Base-by-base conservation (phyloP, 2,329 filamentous ascomycete genomes). In the Juglanconis oblonga region DNA sequence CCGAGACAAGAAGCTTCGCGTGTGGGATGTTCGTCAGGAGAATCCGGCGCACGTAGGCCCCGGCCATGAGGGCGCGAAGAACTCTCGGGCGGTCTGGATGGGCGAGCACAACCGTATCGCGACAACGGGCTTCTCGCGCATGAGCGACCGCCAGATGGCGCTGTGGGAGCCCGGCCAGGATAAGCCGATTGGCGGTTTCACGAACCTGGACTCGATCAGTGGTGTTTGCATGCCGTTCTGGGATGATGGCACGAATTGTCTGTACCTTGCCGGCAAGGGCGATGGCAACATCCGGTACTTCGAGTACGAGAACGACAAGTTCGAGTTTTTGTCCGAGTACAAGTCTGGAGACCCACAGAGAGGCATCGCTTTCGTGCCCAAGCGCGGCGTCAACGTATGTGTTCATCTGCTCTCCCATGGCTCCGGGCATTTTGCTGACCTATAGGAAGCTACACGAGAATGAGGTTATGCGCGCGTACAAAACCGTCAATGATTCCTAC, bases 181-280 rank as follows among this genome's bases (percentile, higher is more conserved):
- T 40, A 89, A 96, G 69, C 95, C 95, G 52, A 89, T 98, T 69
- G 92, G 91, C 54, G 93, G 92, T 14, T 97, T 97, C 78, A 88
- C 86, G 69, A 90, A 90, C 67, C 84, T 99, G 52, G 95, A 99
- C 77, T 96, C 92, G 51, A 97, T 97, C 70, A 97, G 94, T 50
- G 95, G 95, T 73, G 93, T 99, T 62, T 96, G 92, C 83, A 97
- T 99, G 91, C 95, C 95, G 36, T 98, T 99, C 85, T 99, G 95
- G 95, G 95, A 48, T 73, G 94, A 98, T 63, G 92, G 93, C 63
- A 97, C 91, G 55, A 92, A 95, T 78, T 96, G 92, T 73, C 81
- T 99, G 71, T 99, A 97, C 77, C 84, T 99, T 72, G 95, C 95
- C 69, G 95, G 95, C 73, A 98, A 98, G 81, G 95, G 94, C 76